A percentile compares a stretch with the other conserved stretches of the same genome.
These are phyloP conservation scores for Conringia planisiliqua DNA, from an alignment of 345 rosid species.

Conservation along the genomic window DNA sequence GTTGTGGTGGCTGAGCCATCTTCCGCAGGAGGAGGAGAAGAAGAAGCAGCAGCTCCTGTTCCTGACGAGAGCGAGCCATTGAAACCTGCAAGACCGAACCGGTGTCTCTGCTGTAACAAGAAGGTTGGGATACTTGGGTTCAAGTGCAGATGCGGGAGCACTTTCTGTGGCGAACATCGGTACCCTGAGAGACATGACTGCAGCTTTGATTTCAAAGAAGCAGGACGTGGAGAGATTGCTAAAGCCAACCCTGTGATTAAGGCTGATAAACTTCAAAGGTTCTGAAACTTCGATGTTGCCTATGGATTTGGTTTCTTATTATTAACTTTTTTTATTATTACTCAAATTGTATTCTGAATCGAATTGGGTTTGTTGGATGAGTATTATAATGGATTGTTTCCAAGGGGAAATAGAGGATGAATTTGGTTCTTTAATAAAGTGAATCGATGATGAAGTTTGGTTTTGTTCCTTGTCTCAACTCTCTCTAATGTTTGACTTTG, in stretches of 20 bases:
- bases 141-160: constrained; percentile 36
- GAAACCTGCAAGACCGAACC: constrained; percentile 9
- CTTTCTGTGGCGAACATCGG: constrained; percentile 35
- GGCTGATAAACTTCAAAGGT: constrained; percentile 35
- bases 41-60: background rate
- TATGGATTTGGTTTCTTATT: background rate
- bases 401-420: background rate
- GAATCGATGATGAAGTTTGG: constrained; percentile 14
- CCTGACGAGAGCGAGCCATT: constrained; percentile 1
- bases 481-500: background rate
- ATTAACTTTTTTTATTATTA: background rate
- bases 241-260: constrained; percentile 37
- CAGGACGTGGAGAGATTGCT: constrained; percentile 27
- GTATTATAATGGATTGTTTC: constrained; percentile 4
- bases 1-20: background rate
- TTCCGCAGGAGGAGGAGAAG: background rate
- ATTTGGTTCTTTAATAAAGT: constrained; percentile 31
- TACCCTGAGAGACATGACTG: constrained; percentile 40
- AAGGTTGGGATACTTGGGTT: constrained; percentile 38
- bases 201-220: constrained; percentile 34
- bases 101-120: constrained; percentile 37
- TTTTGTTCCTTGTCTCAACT: background rate
- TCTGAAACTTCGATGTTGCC: background rate
- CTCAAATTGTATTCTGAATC: constrained; percentile 7
- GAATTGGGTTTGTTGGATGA: constrained; percentile 1